A percentile compares a stretch with the other conserved stretches of the same genome.
Evolutionary conservation across 345 rosid species (phyloP).

Genomic region (Tarenaya hassleriana): DNA sequence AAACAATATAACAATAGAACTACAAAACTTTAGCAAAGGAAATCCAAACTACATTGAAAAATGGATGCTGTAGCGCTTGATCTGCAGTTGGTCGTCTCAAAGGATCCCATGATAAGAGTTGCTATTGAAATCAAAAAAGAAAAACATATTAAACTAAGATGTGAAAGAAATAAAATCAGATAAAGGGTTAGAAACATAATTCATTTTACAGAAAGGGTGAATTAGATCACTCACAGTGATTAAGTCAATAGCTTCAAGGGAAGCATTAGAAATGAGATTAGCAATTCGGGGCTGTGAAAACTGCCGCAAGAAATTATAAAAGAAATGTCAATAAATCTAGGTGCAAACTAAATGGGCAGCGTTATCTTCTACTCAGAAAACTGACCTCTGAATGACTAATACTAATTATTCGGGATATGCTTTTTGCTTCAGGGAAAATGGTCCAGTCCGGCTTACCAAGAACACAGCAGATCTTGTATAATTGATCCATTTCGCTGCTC

Average conservation of each 20-base stretch:
- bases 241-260: conserved; percentile 79
- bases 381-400: conserved; percentile 58
- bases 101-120: conserved; percentile 90
- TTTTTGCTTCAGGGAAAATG: conserved; percentile 65
- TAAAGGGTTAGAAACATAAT: neutral
- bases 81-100: conserved; percentile 86
- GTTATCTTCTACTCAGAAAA: neutral
- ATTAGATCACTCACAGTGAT: conserved; percentile 45
- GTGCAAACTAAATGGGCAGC: neutral
- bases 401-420: conserved; percentile 53
- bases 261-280: conserved; percentile 65
- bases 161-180: too few relatives aligned
- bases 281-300: conserved; percentile 54
- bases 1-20: conserved; percentile 14
- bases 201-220: neutral
- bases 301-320: conserved; percentile 30
- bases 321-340: conserved; percentile 1
- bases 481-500: conserved; percentile 82
- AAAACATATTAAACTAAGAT: conserved; percentile 5
- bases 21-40: neutral
- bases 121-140: conserved; percentile 33
- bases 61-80: conserved; percentile 80
- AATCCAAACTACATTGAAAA: conserved; percentile 59
- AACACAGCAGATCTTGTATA: conserved; percentile 79
- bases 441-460: conserved; percentile 77